Evolutionary conservation across 2,329 filamentous ascomycete genomes (phyloP).

Genomic region (Pseudocercospora eumusae): DNA sequence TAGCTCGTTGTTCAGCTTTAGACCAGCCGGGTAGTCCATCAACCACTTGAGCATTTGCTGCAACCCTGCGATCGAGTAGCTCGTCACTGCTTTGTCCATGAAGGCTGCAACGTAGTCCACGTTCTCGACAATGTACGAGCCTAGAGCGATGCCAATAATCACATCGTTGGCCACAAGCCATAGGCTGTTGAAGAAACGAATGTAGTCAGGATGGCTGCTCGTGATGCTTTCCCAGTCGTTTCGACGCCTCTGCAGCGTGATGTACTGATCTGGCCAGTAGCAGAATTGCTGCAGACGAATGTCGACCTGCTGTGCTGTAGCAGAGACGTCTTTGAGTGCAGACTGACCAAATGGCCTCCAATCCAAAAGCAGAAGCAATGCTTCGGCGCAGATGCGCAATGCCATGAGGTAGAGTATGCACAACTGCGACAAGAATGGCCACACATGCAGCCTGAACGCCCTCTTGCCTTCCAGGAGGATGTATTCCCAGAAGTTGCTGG

Average conservation of each 20-base stretch:
- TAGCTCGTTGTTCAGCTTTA: constrained; percentile 93
- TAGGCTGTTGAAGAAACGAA: constrained; percentile 96
- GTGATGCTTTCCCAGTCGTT: constrained; percentile 95
- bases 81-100: constrained; percentile 72
- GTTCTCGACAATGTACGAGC: constrained; percentile 96
- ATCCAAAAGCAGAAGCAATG: constrained; percentile 76
- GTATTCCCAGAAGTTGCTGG: constrained; percentile 79
- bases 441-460: constrained; percentile 71
- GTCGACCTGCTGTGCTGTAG: constrained; percentile 95
- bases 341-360: constrained; percentile 77
- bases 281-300: constrained; percentile 97
- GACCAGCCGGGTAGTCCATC: constrained; percentile 89
- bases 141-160: constrained; percentile 94
- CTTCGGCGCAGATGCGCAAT: constrained; percentile 78
- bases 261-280: constrained; percentile 97
- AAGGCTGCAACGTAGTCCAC: constrained; percentile 77
- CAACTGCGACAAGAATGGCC: constrained; percentile 68
- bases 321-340: constrained; percentile 91
- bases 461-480: constrained; percentile 69
- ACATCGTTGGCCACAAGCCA: constrained; percentile 99
- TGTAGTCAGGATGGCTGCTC: constrained; percentile 94
- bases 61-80: constrained; percentile 85
- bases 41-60: constrained; percentile 91
- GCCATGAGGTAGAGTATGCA: constrained; percentile 79
- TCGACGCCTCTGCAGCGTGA: constrained; percentile 84